Evolutionary conservation across 1,139 yeast genomes (phyloP).

Genomic region (Pichia sp.): DNA sequence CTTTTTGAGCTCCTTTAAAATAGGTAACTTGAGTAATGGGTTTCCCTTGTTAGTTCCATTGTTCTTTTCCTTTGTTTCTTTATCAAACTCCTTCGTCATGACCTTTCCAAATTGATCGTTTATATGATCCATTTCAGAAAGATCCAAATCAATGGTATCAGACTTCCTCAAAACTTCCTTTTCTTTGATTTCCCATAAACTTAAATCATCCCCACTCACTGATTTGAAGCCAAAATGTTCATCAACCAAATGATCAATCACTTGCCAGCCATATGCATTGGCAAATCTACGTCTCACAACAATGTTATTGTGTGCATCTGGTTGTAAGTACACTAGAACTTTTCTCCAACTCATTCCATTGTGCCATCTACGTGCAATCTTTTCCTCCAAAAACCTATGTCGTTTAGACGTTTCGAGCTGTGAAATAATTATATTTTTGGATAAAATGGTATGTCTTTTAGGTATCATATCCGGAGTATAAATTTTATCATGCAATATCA

Average conservation of each 20-base stretch:
- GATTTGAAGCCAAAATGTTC: constrained; percentile 44
- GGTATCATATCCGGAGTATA: constrained; percentile 53
- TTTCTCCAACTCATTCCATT: constrained; percentile 83
- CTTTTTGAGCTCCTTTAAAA: neutral
- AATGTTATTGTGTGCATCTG: constrained; percentile 95
- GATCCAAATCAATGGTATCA: constrained; percentile 8
- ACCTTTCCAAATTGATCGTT: constrained; percentile 8
- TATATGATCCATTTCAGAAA: constrained; percentile 6
- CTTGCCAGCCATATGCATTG: constrained; percentile 96
- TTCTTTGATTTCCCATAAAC: constrained; percentile 12
- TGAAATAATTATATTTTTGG: constrained; percentile 9
- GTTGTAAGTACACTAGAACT: constrained; percentile 74
- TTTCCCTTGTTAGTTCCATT: neutral
- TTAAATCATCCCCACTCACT: constrained; percentile 18
- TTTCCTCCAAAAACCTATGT: constrained; percentile 53
- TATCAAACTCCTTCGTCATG: constrained; percentile 9
- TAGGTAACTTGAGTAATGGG: neutral
- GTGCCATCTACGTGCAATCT: constrained; percentile 87
- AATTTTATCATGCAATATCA: constrained; percentile 69
- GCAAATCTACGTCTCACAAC: constrained; percentile 83
- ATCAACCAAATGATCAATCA: constrained; percentile 67
- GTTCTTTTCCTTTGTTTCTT: constrained; percentile 3
- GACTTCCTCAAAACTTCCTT: neutral
- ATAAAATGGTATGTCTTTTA: constrained; percentile 12
- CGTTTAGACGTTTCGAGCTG: constrained; percentile 21